Conservation (phyloP, 1,139 yeast species). For the Diutina mesorugosa region DNA sequence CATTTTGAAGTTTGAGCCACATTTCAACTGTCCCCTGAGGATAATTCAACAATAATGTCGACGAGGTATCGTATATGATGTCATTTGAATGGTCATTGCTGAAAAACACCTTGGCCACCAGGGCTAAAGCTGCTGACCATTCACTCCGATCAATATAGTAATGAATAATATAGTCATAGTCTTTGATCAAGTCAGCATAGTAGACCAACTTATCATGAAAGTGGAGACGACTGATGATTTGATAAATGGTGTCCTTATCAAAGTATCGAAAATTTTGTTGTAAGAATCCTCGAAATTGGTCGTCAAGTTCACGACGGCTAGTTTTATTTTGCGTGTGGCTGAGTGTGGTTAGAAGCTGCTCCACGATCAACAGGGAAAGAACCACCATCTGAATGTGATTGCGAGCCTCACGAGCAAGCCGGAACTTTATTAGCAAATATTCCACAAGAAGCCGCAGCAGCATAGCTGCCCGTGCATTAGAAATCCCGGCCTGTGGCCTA, state of each 20-base stretch:
- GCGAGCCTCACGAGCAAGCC: conserved; percentile 18
- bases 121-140: conserved; percentile 64
- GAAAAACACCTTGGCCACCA: conserved; percentile 16
- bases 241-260: conserved; percentile 59
- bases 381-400: conserved; percentile 43
- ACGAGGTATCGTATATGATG: conserved; percentile 53
- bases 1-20: conserved; percentile 47
- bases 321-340: conserved; percentile 10
- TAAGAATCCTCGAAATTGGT: conserved; percentile 24
- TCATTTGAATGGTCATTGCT: conserved; percentile 8
- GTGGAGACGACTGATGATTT: conserved; percentile 56
- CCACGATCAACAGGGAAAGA: conserved; percentile 77
- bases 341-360: conserved; percentile 28
- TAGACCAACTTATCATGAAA: conserved; percentile 48
- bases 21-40: conserved; percentile 64
- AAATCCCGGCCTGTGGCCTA: neutral
- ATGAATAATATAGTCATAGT: conserved; percentile 54
- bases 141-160: conserved; percentile 57
- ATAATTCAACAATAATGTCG: conserved; percentile 51
- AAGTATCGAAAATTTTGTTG: conserved; percentile 32
- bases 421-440: conserved; percentile 45
- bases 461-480: neutral
- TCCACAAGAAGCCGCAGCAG: conserved; percentile 24
- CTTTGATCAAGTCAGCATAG: conserved; percentile 59
- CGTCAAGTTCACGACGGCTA: neutral